A percentile compares a stretch with the other conserved stretches of the same genome.
Conservation (phyloP, 441 rosid genomes). For the Populus hybrid region DNA sequence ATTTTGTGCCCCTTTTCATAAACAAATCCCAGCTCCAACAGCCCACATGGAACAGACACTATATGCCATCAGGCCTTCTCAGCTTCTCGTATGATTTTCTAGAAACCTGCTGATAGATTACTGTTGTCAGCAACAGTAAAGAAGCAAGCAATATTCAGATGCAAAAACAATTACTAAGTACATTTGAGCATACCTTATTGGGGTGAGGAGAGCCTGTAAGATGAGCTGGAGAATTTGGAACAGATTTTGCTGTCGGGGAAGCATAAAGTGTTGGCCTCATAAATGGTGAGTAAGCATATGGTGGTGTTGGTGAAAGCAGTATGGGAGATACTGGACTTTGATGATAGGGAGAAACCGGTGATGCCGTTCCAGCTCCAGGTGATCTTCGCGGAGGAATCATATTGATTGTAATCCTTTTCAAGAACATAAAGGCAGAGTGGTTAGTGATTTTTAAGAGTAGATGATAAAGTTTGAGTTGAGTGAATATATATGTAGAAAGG, state of each 20-base stretch:
- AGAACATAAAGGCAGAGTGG: background rate
- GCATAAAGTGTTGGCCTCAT: slow-evolving; percentile 40
- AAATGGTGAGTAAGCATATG: slow-evolving; percentile 42
- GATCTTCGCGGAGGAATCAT: slow-evolving; percentile 39
- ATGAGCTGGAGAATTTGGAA: slow-evolving; percentile 27
- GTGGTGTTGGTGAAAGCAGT: slow-evolving; percentile 40
- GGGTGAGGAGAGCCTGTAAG: slow-evolving; percentile 3
- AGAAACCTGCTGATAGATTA: slow-evolving; percentile 30
- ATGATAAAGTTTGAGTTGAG: background rate
- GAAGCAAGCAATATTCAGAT: background rate
- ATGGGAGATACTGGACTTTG: slow-evolving; percentile 30
- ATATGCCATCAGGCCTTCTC: slow-evolving; percentile 10
- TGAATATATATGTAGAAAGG: background rate
- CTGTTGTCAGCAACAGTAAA: background rate
- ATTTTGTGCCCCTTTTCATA: too few relatives aligned
- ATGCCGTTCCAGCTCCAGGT: slow-evolving; percentile 31
- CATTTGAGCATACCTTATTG: slow-evolving; percentile 27
- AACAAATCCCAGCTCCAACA: background rate
- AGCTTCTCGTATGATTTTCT: slow-evolving; percentile 46
- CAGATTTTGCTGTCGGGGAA: slow-evolving; percentile 49
- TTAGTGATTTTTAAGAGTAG: background rate
- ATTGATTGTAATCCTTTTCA: slow-evolving; percentile 48
- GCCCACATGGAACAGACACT: background rate
- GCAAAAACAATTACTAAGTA: background rate
- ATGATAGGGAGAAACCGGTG: slow-evolving; percentile 16